Base-by-base conservation (phyloP, 371 early-diverging fungal genomes). In the Mucor velutinosus region DNA sequence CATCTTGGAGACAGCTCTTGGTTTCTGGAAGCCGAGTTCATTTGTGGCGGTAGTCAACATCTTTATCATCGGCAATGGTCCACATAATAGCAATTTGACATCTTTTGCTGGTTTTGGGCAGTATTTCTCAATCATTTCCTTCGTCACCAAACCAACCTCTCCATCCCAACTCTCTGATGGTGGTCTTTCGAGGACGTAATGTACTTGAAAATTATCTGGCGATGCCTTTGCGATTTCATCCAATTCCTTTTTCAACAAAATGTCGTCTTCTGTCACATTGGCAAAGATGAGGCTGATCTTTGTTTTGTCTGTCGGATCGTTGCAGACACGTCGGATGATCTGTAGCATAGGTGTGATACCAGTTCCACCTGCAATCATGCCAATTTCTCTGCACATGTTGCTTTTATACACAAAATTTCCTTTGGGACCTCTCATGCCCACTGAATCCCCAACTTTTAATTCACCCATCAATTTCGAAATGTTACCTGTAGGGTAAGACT, bases 331-430 rank as follows among this genome's bases (percentile, higher is more conserved):
- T 62, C 87, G 86, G 58, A 93, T 87, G 59, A 93, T 87, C 87
- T 96, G 97, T 64, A 90, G 85, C 97, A 97, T 97, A 29, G 97
- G 97, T 0, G 97, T 95, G 71, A 97, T 94, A 29, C 97, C 96
- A 37, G 95, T 92, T 62, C 94, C 94, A 51, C 96, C 97, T 49
- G 95, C 94, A 71, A 99, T 90, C 98, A 99, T 97, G 55, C 95
- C 95, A 33, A 99, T 79, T 11, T 83, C 83, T 33, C 86, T 81
- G 56, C 87, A 86, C 86, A 94, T 87, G 77, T 95, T 95, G 51
- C 93, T 88, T n/a, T 77, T 81, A 84, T 97, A 97, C 65, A 75
- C 86, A 83, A 97, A 97, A 41, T 88, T 85, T 15, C 98, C 98
- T 79, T 94, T 96, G 25, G 98, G 98, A 5, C 97, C 98, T 67